phyloP scores from a whole-genome alignment of 78 protist species.

The Planoprotostelium fungivorum region DNA sequence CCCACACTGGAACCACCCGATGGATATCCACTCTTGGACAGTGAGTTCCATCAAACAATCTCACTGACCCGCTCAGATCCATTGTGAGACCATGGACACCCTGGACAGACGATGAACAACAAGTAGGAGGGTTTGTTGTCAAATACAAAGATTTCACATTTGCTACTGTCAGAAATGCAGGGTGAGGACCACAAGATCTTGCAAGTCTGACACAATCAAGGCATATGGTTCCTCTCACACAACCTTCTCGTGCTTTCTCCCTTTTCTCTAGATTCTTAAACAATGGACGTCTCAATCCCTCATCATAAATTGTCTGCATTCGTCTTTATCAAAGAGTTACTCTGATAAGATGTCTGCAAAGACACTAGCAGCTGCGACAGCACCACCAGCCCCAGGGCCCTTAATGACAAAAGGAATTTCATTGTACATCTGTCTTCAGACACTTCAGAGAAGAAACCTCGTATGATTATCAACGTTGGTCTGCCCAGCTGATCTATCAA shows the following conservation, averaged over 20 bases:
- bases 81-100: background rate
- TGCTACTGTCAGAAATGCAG: background rate
- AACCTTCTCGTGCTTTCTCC: background rate
- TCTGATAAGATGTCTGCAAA: too few relatives aligned
- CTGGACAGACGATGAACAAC: background rate
- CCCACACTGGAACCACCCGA: background rate
- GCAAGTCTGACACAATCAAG: background rate
- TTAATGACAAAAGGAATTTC: too few relatives aligned
- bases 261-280: background rate
- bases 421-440: too few relatives aligned
- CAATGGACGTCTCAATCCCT: background rate
- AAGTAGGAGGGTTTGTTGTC: background rate
- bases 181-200: background rate
- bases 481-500: too few relatives aligned
- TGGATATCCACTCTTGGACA: background rate
- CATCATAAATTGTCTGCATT: too few relatives aligned
- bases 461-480: too few relatives aligned
- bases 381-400: too few relatives aligned
- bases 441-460: too few relatives aligned
- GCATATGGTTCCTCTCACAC: background rate
- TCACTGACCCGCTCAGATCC: background rate
- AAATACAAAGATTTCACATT: background rate
- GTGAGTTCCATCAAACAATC: background rate
- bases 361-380: too few relatives aligned
- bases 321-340: too few relatives aligned